These are phyloP conservation scores for Candida ipomoeae DNA, from an alignment of 805 yeast species.

Conservation along the genomic window DNA sequence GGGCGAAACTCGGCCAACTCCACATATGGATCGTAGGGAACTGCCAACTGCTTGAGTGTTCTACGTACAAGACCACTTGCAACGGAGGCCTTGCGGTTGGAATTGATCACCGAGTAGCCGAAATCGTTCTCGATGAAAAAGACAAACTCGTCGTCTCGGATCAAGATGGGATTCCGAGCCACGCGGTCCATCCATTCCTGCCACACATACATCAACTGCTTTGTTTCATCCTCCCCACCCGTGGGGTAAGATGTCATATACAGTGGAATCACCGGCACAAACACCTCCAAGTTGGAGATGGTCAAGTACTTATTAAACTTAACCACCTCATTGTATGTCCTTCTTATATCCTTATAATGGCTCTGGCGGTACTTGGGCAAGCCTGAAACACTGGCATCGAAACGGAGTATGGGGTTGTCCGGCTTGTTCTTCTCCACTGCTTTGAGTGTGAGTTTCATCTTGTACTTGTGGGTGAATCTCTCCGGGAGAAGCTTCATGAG, in stretches of 20 bases:
- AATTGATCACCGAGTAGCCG: conserved; percentile 57
- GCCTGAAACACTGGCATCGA: conserved; percentile 51
- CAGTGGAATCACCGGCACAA: conserved; percentile 83
- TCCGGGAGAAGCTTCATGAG: conserved; percentile 48
- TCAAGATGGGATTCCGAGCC: conserved; percentile 67
- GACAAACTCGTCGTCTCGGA: conserved; percentile 83
- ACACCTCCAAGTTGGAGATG: conserved; percentile 83
- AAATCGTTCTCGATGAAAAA: conserved; percentile 78
- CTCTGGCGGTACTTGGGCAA: conserved; percentile 73
- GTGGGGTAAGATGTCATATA: conserved; percentile 73
- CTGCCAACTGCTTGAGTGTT: conserved; percentile 85
- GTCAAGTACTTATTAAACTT: conserved; percentile 73
- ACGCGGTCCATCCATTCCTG: conserved; percentile 87
- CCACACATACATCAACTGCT: conserved; percentile 51
- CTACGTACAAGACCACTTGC: conserved; percentile 87
- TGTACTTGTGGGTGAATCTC: conserved; percentile 40
- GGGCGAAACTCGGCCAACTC: conserved; percentile 87
- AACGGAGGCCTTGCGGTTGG: conserved; percentile 49
- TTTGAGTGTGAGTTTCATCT: conserved; percentile 52
- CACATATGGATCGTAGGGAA: conserved; percentile 83
- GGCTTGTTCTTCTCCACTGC: conserved; percentile 68
- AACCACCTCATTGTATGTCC: conserved; percentile 75
- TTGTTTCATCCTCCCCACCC: conserved; percentile 77
- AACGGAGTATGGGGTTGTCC: conserved; percentile 75
- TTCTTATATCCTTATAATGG: conserved; percentile 65